Base-by-base conservation (phyloP, 352 stramenopile species). In the Proteromonas lacertae region DNA sequence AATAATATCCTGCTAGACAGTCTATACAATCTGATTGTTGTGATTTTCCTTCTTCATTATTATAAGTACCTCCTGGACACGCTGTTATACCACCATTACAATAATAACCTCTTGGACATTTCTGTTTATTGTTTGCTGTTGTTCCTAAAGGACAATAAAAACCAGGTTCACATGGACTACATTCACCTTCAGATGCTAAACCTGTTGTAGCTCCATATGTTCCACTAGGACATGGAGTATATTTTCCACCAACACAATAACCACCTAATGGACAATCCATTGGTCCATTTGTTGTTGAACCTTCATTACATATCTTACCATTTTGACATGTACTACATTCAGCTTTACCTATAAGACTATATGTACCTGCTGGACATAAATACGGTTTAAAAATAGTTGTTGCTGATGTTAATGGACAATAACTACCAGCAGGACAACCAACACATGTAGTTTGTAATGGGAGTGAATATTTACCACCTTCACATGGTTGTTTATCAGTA, bases 141-240 rank as follows among this genome's bases (percentile, higher is more conserved):
- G 45, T 44, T 13, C 4, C 29, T 25, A 2, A 3, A 2, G 28
- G 60, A 58, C 73, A 89, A 36, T 60, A 76, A 36, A 62, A 52
- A 2, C 71, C 66, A 4, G 59, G 50, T 18, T 61, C 53, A 41
- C 75, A 90, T 7, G 46, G 34, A 0, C 65, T 53, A 40, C 75
- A 90, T 38, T 83, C 59, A 0, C 25, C 48, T 5, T 51, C 53
- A 12, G 48, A 57, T 22, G 70, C 56, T 0, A 83, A 47, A 1
- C 68, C 59, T 5, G 51, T 37, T 43, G 42, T 4, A 52, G 17
- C 0, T 20, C 62, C 74, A 41, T 54, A 76, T 1, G 60, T 65
- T 21, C 68, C 68, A 3, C 51, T 51, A 10, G 65, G 66, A 52
- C 69, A 84, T 2, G 71, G 25, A 0, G 65, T 28, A 31, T 35